A percentile compares a stretch with the other conserved stretches of the same genome.
Evolutionary conservation across 768 basidiomycete genomes (phyloP).

Genomic region (Naganishia vishniacii): DNA sequence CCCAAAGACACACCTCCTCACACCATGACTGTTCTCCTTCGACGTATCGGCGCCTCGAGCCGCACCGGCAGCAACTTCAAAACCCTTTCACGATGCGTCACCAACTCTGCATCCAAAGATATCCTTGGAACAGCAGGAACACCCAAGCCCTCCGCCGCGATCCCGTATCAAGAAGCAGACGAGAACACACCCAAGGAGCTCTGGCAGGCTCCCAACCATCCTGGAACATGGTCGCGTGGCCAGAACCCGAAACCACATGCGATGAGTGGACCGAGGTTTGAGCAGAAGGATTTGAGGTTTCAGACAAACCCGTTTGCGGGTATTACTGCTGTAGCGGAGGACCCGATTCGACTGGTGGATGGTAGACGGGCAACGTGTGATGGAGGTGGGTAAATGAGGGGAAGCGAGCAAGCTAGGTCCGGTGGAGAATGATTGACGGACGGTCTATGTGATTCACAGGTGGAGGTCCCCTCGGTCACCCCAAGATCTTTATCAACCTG

Average conservation of each 20-base stretch:
- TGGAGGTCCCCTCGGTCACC: constrained; percentile 89
- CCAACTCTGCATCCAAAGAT: constrained; percentile 16
- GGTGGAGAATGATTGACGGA: neutral
- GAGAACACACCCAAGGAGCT: constrained; percentile 27
- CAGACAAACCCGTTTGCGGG: constrained; percentile 87
- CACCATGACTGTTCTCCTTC: constrained; percentile 8
- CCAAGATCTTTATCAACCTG: constrained; percentile 92
- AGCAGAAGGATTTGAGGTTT: constrained; percentile 78
- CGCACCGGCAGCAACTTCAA: neutral
- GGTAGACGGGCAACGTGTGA: constrained; percentile 86
- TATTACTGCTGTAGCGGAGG: constrained; percentile 78
- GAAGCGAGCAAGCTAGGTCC: neutral
- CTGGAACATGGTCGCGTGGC: constrained; percentile 75
- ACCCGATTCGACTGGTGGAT: constrained; percentile 75
- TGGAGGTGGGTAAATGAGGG: constrained; percentile 68
- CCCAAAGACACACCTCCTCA: neutral
- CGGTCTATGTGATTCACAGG: constrained; percentile 54
- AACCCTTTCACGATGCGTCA: constrained; percentile 5
- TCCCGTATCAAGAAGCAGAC: constrained; percentile 8
- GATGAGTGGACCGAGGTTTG: constrained; percentile 68
- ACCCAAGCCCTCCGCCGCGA: constrained; percentile 21
- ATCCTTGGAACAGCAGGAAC: constrained; percentile 4
- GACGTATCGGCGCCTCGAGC: constrained; percentile 13
- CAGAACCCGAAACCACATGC: constrained; percentile 58
- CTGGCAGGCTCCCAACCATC: constrained; percentile 74